Evolutionary conservation across 441 rosid genomes (phyloP), one percentile per base, ranked within the genome.

Genomic region (Theobroma grandiflorum): DNA sequence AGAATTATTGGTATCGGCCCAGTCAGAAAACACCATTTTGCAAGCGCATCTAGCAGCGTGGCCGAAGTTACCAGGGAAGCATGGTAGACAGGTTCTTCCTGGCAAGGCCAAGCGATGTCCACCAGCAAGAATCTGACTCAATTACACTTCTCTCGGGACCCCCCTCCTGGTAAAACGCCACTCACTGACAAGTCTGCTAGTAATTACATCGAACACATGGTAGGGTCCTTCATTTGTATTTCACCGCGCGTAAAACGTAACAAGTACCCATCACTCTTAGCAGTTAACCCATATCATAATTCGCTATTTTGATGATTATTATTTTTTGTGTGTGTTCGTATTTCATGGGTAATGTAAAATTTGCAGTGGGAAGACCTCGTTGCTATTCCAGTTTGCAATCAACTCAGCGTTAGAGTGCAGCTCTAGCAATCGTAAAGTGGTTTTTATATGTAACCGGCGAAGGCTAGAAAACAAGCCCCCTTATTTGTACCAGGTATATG

Each of bases 351-450:
- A 35, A 37, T 76, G 35, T 77, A 50, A 49, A 57, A 59, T 16
- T 81, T 73, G 67, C 90, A 96, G 98, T 78, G 98, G 99, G 71
- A 95, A 96, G 82, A 95, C 99, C 53, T 96, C 99, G 72, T 70
- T 95, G 61, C 89, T 93, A 10, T 91, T 96, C 85, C 99, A 96
- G 84, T 93, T 87, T 22, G 98, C 99, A 49, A 76, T 85, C 84
- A 96, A 93, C 53, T 73, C 81, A 1, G 91, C 93, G 26, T 47
- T 63, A 40, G 49, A 43, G 16, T 58, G 45, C 49, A 20, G 31
- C 47, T 72, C 83, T 72, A 37, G 85, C 73, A 61, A 52, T 47
- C 75, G 67, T 52, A 78, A 84, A 2, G 98, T 95, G 16, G 92
- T 92, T 55, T 92, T 96, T 89, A 88, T 96, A 57, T 91, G 97